A percentile compares a stretch with the other conserved stretches of the same genome.
phyloP scores from a whole-genome alignment of 1,139 yeast species.

The Yamadazyma songkhlaensis region DNA sequence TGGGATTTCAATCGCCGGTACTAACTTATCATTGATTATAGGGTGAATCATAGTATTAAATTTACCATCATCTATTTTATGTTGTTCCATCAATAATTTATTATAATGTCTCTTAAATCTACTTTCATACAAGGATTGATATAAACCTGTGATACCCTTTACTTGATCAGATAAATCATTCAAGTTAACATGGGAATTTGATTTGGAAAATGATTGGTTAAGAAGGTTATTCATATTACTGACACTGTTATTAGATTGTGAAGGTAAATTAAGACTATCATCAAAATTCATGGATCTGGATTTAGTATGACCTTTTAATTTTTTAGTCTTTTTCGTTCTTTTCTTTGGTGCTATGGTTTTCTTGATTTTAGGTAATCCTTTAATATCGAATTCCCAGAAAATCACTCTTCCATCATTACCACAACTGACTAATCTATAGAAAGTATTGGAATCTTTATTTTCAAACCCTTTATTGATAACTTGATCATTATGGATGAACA shows the following conservation, averaged over 20 bases:
- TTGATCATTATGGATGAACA: constrained; percentile 23
- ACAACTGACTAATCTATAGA: constrained; percentile 61
- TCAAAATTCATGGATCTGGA: constrained; percentile 12
- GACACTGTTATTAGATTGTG: constrained; percentile 9
- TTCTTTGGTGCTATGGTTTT: constrained; percentile 4
- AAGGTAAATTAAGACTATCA: constrained; percentile 8
- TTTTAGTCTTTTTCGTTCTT: constrained; percentile 1
- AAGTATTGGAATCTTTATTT: constrained; percentile 20
- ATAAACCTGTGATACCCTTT: constrained; percentile 26
- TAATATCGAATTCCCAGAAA: constrained; percentile 73
- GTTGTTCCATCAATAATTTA: constrained; percentile 9
- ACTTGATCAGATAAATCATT: constrained; percentile 17
- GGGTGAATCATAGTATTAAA: constrained; percentile 33
- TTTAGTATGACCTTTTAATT: constrained; percentile 9
- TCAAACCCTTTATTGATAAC: constrained; percentile 11
- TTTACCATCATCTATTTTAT: constrained; percentile 8
- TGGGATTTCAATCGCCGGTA: constrained; percentile 43
- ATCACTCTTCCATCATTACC: constrained; percentile 70
- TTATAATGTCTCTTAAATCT: constrained; percentile 30
- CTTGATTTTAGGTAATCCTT: constrained; percentile 52
- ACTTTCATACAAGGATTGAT: constrained; percentile 35
- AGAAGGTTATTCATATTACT: constrained; percentile 14
- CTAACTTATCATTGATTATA: constrained; percentile 35
- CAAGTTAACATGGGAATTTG: constrained; percentile 16
- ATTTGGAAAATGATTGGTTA: constrained; percentile 4